A percentile compares a stretch with the other conserved stretches of the same genome.
phyloP scores from a whole-genome alignment of 257 asterid genomes.

The Scutellaria baicalensis region DNA sequence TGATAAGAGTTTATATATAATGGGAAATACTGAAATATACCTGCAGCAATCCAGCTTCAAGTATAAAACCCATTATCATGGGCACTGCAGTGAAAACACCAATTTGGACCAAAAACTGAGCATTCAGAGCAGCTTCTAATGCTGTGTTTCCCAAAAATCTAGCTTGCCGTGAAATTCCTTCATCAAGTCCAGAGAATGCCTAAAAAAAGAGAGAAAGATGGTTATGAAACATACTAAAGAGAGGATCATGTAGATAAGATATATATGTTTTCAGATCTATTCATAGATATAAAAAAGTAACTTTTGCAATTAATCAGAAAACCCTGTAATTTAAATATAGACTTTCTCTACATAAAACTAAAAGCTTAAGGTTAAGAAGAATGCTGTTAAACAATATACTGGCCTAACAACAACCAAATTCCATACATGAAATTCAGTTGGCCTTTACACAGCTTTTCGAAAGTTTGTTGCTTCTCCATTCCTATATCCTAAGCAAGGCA shows the following conservation, averaged over 20 bases:
- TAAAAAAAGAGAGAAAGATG: slow-evolving; percentile 21
- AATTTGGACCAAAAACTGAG: slow-evolving; percentile 96
- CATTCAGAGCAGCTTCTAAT: slow-evolving; percentile 75
- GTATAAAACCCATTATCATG: slow-evolving; percentile 93
- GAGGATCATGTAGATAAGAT: background rate
- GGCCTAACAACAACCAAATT: background rate
- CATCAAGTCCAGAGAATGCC: slow-evolving; percentile 98
- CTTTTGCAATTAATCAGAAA: background rate
- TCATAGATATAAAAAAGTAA: background rate
- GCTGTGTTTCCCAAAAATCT: slow-evolving; percentile 72
- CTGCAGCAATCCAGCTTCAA: slow-evolving; percentile 83
- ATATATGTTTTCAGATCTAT: too few relatives aligned
- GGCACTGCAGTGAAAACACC: slow-evolving; percentile 98
- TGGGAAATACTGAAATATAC: slow-evolving; percentile 27
- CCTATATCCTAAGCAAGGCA: background rate
- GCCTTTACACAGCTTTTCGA: background rate
- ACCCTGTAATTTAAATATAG: background rate
- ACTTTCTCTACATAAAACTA: background rate
- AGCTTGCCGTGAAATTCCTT: slow-evolving; percentile 61
- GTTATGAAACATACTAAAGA: background rate
- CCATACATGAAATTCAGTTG: background rate
- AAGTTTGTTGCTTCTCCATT: background rate
- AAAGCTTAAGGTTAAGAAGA: background rate
- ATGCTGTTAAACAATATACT: background rate
- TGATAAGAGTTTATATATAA: background rate